Evolutionary conservation across 2,329 filamentous ascomycete genomes (phyloP).

Genomic region (Beauveria bassiana): DNA sequence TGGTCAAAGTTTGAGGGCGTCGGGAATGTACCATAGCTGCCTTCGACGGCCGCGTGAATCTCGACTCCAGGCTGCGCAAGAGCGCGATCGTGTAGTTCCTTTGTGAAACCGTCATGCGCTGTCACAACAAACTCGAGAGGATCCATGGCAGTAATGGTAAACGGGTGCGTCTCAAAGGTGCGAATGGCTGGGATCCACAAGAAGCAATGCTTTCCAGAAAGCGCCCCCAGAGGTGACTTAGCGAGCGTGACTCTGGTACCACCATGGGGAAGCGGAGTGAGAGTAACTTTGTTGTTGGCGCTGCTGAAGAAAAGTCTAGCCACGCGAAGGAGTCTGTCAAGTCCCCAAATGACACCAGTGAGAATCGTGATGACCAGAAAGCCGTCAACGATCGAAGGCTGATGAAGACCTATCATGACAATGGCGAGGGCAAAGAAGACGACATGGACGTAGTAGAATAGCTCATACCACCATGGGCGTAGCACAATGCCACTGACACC

Average conservation of each 20-base stretch:
- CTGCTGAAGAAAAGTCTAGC: constrained; percentile 35
- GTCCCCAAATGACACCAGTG: constrained; percentile 39
- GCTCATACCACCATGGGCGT: constrained; percentile 44
- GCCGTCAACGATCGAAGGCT: constrained; percentile 35
- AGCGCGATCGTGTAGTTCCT: constrained; percentile 45
- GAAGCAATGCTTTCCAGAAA: constrained; percentile 54
- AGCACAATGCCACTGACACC: constrained; percentile 35
- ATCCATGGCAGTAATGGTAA: constrained; percentile 47
- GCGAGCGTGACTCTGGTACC: constrained; percentile 47
- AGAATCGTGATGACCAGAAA: constrained; percentile 35
- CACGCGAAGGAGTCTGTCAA: constrained; percentile 43
- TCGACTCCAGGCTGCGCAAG: constrained; percentile 37
- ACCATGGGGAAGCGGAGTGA: constrained; percentile 46
- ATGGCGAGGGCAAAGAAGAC: constrained; percentile 40
- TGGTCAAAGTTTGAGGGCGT: constrained; percentile 45
- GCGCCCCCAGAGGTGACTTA: constrained; percentile 38
- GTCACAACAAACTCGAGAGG: constrained; percentile 52
- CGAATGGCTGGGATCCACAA: constrained; percentile 55
- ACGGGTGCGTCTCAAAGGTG: constrained; percentile 52
- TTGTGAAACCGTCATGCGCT: constrained; percentile 52
- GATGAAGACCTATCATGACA: constrained; percentile 42
- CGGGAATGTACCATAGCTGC: constrained; percentile 50
- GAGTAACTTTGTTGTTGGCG: constrained; percentile 41
- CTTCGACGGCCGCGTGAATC: constrained; percentile 47
- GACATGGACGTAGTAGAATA: constrained; percentile 48